phyloP scores from a whole-genome alignment of 1,139 yeast genomes.

The Yamadazyma trypodendri region DNA sequence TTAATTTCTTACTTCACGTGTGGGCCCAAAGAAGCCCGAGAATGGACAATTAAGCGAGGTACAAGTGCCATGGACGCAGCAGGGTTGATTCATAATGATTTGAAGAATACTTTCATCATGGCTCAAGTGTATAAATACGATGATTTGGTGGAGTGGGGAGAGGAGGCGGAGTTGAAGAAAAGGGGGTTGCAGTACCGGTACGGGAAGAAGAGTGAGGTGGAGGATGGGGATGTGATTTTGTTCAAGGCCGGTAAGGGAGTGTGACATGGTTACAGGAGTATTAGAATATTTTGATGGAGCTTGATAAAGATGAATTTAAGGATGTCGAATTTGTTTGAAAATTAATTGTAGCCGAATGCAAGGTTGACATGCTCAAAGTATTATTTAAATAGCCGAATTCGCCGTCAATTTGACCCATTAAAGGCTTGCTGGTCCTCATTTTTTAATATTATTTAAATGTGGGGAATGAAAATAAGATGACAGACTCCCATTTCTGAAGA shows the following conservation, averaged over 20 bases:
- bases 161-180: slow-evolving; percentile 44
- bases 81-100: slow-evolving; percentile 87
- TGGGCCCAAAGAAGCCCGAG: slow-evolving; percentile 86
- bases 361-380: too few relatives aligned
- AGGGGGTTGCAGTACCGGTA: slow-evolving; percentile 54
- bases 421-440: too few relatives aligned
- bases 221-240: slow-evolving; percentile 74
- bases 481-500: too few relatives aligned
- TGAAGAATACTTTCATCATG: slow-evolving; percentile 77
- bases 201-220: slow-evolving; percentile 72
- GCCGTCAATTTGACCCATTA: too few relatives aligned
- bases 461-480: too few relatives aligned
- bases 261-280: background rate
- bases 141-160: slow-evolving; percentile 51
- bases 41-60: slow-evolving; percentile 84
- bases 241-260: slow-evolving; percentile 54
- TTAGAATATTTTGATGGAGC: too few relatives aligned
- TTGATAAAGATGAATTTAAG: too few relatives aligned
- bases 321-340: too few relatives aligned
- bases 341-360: too few relatives aligned
- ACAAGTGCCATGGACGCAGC: slow-evolving; percentile 91
- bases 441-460: too few relatives aligned
- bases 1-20: slow-evolving; percentile 88
- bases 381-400: too few relatives aligned
- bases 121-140: slow-evolving; percentile 86